phyloP scores from a whole-genome alignment of 371 early-diverging fungal species.

The Rhizopus arrhizus region DNA sequence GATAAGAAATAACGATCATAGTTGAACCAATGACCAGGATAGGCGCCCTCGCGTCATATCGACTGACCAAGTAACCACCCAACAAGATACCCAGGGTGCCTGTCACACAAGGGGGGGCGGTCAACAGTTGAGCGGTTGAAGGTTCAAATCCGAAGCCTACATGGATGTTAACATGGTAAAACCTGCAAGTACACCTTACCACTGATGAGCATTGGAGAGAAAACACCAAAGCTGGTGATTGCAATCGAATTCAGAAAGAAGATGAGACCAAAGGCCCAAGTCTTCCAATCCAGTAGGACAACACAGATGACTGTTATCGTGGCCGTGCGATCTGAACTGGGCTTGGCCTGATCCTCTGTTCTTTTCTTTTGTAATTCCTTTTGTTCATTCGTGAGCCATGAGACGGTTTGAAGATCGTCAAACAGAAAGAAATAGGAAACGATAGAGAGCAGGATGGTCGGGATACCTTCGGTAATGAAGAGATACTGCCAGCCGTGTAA shows the following conservation, averaged over 20 bases:
- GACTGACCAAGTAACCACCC: slow-evolving; percentile 32
- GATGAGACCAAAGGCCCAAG: slow-evolving; percentile 28
- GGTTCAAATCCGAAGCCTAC: slow-evolving; percentile 36
- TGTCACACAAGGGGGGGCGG: slow-evolving; percentile 35
- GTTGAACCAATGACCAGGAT: slow-evolving; percentile 28
- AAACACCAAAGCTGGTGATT: slow-evolving; percentile 25
- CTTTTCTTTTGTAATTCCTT: slow-evolving; percentile 26
- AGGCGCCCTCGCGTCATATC: slow-evolving; percentile 27
- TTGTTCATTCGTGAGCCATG: slow-evolving; percentile 39
- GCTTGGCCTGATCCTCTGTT: slow-evolving; percentile 26
- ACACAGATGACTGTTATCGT: slow-evolving; percentile 54
- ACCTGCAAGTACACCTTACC: slow-evolving; percentile 28
- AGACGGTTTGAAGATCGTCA: slow-evolving; percentile 28
- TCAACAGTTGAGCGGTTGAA: slow-evolving; percentile 29
- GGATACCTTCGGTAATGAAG: slow-evolving; percentile 36
- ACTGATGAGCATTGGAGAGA: slow-evolving; percentile 31
- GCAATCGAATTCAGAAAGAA: slow-evolving; percentile 27
- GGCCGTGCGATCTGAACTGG: slow-evolving; percentile 25
- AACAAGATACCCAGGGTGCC: slow-evolving; percentile 26
- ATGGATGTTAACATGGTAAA: slow-evolving; percentile 66
- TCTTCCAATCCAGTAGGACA: slow-evolving; percentile 43
- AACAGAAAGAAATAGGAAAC: slow-evolving; percentile 30
- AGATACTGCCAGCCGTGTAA: slow-evolving; percentile 42
- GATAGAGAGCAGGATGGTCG: slow-evolving; percentile 26
- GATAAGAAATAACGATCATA: slow-evolving; percentile 27